Evolutionary conservation across 306 rosid genomes (phyloP), one percentile per base, ranked within the genome.

Genomic region (Inga leiocalycina): DNA sequence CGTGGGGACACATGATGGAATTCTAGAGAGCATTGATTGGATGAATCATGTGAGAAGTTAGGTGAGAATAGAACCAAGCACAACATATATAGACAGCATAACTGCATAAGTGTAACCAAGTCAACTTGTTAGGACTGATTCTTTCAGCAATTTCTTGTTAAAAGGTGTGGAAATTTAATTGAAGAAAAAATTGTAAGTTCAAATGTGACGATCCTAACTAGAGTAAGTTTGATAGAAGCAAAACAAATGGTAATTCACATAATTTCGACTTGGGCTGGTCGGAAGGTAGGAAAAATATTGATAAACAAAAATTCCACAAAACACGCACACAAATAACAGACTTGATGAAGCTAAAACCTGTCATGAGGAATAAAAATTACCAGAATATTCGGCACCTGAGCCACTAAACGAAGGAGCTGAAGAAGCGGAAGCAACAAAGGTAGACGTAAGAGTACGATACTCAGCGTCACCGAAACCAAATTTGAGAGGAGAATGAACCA

Each of bases 311-410:
- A 24, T 8, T 73, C 24, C 44, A 74, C 43, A 49, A 10, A 73
- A 48, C 77, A 56, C 15, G 24, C 61, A 48, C 7, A 49, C 24
- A 30, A 16, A 74, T 73, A 49, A 66, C n/a, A 51, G 59, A 44
- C 74, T 80, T 11, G 61, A 71, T 9, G 46, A 41, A 34, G 59
- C 30, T 4, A 65, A 54, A 12, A 3, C 39, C 35, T n/a, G 27
- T 30, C 72, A 57, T 56, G 20, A 71, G 59, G 71, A 72, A 78
- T 3, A 5, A 67, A 69, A 51, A n/a, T 52, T 87, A 92, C 95
- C 95, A 1, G 93, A 35, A 82, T 82, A 91, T 54, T 90, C 89
- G 37, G 94, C 88, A 39, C 91, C 92, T 51, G 95, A 90, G 84
- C 94, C 91, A 43, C 87, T 19, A 64, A 90, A 16, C 27, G 91